Evolutionary conservation across 2,329 filamentous ascomycete genomes (phyloP).

Genomic region (Coniochaeta sp.): DNA sequence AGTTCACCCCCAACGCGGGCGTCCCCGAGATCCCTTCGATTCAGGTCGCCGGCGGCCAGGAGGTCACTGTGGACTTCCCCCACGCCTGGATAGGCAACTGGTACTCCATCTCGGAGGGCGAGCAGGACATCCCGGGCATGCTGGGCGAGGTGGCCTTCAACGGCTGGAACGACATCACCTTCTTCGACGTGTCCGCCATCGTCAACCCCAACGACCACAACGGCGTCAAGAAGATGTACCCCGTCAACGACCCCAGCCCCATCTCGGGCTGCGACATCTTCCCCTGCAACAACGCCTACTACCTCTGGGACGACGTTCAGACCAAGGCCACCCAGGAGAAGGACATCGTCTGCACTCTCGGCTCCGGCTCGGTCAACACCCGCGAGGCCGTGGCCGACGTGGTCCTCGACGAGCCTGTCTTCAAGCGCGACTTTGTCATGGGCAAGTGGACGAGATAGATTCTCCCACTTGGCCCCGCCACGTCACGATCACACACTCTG

Average conservation of each 20-base stretch:
- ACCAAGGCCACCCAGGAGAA: slow-evolving; percentile 27
- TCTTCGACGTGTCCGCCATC: slow-evolving; percentile 39
- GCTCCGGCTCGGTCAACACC: slow-evolving; percentile 6
- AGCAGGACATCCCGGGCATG: slow-evolving; percentile 26
- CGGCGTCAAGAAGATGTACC: slow-evolving; percentile 31
- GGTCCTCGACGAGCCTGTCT: slow-evolving; percentile 4
- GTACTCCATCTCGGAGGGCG: slow-evolving; percentile 26
- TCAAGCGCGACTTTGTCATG: slow-evolving; percentile 15
- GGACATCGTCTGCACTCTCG: slow-evolving; percentile 25
- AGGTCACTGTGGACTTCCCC: slow-evolving; percentile 29
- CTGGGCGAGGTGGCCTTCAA: slow-evolving; percentile 28
- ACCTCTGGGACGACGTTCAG: slow-evolving; percentile 29
- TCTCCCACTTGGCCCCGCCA: background rate
- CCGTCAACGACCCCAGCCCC: background rate
- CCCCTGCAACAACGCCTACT: slow-evolving; percentile 34
- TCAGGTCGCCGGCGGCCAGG: slow-evolving; percentile 28
- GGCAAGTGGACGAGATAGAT: slow-evolving; percentile 7
- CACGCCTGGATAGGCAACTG: slow-evolving; percentile 23
- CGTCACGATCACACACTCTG: background rate
- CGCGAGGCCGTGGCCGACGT: slow-evolving; percentile 3
- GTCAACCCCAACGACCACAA: slow-evolving; percentile 30
- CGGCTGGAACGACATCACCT: slow-evolving; percentile 26
- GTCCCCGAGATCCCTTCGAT: slow-evolving; percentile 27
- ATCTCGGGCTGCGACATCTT: slow-evolving; percentile 31
- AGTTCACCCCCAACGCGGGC: slow-evolving; percentile 41